Conservation (phyloP, 345 rosid species). For the Euphorbia pulcherrima region DNA sequence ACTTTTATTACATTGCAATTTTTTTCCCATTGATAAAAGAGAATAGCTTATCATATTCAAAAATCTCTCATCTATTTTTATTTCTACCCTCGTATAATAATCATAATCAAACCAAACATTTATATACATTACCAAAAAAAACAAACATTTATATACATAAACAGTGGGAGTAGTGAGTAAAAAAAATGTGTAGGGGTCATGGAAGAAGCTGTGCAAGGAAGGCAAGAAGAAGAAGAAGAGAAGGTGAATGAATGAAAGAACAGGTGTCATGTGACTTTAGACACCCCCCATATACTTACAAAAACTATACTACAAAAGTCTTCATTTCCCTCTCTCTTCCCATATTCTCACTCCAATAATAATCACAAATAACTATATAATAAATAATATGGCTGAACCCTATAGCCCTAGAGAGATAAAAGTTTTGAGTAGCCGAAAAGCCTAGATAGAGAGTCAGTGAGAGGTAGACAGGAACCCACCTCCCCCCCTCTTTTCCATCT, state of each 20-base stretch:
- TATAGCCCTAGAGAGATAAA: conserved; percentile 24
- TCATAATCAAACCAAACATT: too few species aligned
- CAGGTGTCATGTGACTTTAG: conserved; percentile 39
- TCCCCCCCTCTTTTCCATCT: conserved; percentile 9
- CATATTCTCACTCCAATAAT: conserved; percentile 16
- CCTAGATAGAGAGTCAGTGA: background rate
- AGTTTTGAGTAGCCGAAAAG: too few species aligned
- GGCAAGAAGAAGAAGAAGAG: background rate
- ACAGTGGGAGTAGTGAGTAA: too few species aligned
- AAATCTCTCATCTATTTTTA: too few species aligned
- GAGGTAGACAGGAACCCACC: conserved; percentile 35
- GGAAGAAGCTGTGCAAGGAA: too few species aligned
- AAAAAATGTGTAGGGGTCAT: too few species aligned
- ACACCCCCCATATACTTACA: conserved; percentile 27
- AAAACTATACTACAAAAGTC: conserved; percentile 35
- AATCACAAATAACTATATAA: conserved; percentile 17
- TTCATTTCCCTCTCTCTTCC: background rate
- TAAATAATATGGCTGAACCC: background rate
- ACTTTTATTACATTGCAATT: too few species aligned
- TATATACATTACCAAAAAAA: too few species aligned
- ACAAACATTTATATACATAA: too few species aligned
- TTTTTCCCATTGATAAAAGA: too few species aligned
- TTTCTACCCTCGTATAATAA: too few species aligned
- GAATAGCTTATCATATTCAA: too few species aligned
- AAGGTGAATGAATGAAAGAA: conserved; percentile 16